Evolutionary conservation across 2,329 filamentous ascomycete genomes (phyloP).

Genomic region (Aspergillaceae sp.): DNA sequence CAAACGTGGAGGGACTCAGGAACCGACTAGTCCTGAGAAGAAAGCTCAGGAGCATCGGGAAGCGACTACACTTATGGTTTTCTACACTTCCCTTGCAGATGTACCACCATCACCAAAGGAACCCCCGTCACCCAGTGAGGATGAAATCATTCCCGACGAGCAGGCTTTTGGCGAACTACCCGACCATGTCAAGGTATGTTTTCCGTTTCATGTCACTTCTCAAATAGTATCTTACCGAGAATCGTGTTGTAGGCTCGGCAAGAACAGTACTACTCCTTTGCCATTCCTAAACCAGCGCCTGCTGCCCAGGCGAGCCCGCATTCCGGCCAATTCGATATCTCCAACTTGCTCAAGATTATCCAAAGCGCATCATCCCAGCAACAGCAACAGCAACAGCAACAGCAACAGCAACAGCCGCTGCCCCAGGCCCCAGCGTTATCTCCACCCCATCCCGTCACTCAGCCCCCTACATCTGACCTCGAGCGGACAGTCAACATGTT

Average conservation of each 20-base stretch:
- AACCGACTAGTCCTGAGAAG: conserved; percentile 34
- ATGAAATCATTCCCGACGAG: conserved; percentile 28
- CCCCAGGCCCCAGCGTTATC: conserved; percentile 20
- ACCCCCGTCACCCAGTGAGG: conserved; percentile 30
- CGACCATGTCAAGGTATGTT: conserved; percentile 33
- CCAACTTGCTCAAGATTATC: conserved; percentile 34
- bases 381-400: conserved; percentile 22
- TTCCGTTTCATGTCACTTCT: not conserved
- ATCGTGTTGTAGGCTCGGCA: conserved; percentile 28
- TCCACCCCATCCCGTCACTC: conserved; percentile 12
- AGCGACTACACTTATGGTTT: conserved; percentile 40
- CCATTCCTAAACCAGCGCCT: conserved; percentile 24
- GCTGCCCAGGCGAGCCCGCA: conserved; percentile 14
- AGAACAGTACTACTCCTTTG: conserved; percentile 31
- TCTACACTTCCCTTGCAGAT: conserved; percentile 39
- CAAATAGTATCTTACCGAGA: not conserved
- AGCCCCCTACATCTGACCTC: conserved; percentile 18
- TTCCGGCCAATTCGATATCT: conserved; percentile 29
- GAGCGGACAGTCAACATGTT: conserved; percentile 35
- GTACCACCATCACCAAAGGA: conserved; percentile 42
- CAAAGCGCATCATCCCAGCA: conserved; percentile 22
- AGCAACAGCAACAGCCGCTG: conserved; percentile 22
- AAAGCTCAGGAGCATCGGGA: conserved; percentile 40
- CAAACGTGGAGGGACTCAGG: conserved; percentile 35
- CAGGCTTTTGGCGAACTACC: conserved; percentile 36